Evolutionary conservation across 805 yeast species (phyloP).

Genomic region (Nakazawaea holstii): DNA sequence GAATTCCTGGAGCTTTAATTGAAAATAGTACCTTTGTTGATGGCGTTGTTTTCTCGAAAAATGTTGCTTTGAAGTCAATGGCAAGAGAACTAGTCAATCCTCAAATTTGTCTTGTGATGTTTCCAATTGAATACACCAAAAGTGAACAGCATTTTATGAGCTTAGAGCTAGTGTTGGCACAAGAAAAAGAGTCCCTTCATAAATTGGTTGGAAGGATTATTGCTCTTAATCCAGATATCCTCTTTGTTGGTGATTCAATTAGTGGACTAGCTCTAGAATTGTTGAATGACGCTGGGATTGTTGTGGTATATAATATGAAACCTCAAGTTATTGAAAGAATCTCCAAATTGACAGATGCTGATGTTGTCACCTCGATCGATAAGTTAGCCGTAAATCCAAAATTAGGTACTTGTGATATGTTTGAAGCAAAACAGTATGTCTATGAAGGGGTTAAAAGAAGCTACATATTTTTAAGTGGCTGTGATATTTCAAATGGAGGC

Average conservation of each 20-base stretch:
- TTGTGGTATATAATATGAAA: conserved; percentile 78
- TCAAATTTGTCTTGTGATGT: conserved; percentile 73
- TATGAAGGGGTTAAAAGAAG: conserved; percentile 56
- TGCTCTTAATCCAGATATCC: conserved; percentile 70
- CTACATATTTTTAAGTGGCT: conserved; percentile 75
- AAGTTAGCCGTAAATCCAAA: conserved; percentile 66
- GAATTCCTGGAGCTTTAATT: conserved; percentile 71
- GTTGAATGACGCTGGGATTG: conserved; percentile 67
- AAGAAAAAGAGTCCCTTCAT: conserved; percentile 78
- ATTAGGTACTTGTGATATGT: conserved; percentile 68
- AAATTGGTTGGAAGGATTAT: conserved; percentile 76
- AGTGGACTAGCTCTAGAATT: conserved; percentile 76
- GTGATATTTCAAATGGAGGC: conserved; percentile 68
- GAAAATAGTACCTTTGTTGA: conserved; percentile 57
- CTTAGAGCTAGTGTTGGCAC: conserved; percentile 77
- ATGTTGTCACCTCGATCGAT: conserved; percentile 81
- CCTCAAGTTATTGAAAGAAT: conserved; percentile 76
- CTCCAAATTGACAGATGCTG: conserved; percentile 76
- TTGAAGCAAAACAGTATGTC: conserved; percentile 66
- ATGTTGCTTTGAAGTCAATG: conserved; percentile 78
- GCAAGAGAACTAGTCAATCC: conserved; percentile 59
- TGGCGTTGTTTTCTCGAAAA: conserved; percentile 83
- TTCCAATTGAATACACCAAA: conserved; percentile 81
- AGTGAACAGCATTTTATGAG: conserved; percentile 78
- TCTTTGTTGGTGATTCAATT: conserved; percentile 73